These are phyloP conservation scores for Globisporangium abappressorium DNA, from an alignment of 352 stramenopile species.

Conservation along the genomic window DNA sequence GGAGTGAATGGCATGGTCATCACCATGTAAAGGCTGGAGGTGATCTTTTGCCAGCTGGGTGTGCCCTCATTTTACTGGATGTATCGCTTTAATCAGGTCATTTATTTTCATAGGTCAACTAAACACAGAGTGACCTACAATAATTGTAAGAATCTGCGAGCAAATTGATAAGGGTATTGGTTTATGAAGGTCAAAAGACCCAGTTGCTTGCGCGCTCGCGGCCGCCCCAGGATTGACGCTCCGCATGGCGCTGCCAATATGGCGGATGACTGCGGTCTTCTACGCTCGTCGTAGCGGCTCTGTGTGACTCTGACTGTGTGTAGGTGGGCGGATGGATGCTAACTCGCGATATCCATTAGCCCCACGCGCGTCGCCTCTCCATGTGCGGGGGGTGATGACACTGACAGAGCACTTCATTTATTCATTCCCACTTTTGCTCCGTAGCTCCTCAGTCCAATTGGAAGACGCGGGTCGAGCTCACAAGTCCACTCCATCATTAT, in stretches of 20 bases:
- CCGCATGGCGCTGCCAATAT: not conserved
- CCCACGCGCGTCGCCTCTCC: not conserved
- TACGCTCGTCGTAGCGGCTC: not conserved
- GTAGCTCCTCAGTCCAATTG: not conserved
- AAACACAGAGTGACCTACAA: not conserved
- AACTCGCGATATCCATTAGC: not conserved
- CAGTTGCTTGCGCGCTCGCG: not conserved
- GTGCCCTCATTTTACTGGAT: not conserved
- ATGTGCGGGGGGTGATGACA: not conserved
- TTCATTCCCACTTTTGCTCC: not conserved
- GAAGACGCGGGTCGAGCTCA: constrained; percentile 6
- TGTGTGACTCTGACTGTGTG: not conserved
- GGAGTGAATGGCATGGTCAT: not conserved
- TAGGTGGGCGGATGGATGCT: not conserved
- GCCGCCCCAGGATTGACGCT: not conserved
- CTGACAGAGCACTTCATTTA: not conserved
- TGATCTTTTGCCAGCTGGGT: constrained; percentile 4
- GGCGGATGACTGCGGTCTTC: not conserved
- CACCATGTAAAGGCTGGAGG: not conserved
- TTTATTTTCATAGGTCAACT: not conserved
- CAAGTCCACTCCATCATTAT: not conserved
- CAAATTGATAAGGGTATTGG: not conserved
- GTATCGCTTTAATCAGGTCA: not conserved
- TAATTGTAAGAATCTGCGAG: not conserved
- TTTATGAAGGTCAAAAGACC: constrained; percentile 4